Base-by-base conservation (phyloP, 768 basidiomycete species). In the Boletellus sp. region DNA sequence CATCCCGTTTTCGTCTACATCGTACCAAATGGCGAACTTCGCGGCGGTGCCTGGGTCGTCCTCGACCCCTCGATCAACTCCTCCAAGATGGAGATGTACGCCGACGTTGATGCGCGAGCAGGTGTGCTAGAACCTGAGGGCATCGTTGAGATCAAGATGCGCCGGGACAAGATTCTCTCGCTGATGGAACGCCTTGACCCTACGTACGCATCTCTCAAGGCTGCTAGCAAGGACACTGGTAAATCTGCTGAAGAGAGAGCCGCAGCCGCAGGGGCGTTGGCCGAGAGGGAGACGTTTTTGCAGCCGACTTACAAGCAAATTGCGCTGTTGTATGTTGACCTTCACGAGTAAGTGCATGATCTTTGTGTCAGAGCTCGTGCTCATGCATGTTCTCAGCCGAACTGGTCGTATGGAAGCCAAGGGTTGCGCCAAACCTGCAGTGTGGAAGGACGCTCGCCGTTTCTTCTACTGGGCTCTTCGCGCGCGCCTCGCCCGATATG, bases 61-160 rank as follows among this genome's bases (percentile, higher is more conserved):
- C 81, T 99, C 38, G 96, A 99, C 68, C 96, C 96, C 24, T 90
- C 91, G 16, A 98, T 99, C 77, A 98, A 98, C 72, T 75, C 85
- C 2, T 84, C 90, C 60, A 92, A 96, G 69, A 96, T 99, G 95
- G 89, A 96, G 73, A 98, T 99, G 95, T 98, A 94, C 62, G 95
- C 94, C 22, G 96, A 98, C 64, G 83, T 89, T 39, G 94, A 96
- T 8, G 83, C 96, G 19, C 87, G 96, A 48, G 96, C 94, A 39
- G 96, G 96, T 77, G 92, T 99, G 26, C 76, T 91, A 39, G 96
- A 99, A 67, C 90, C 96, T 2, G 96, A 98, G 72, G 96, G 96
- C 69, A 83, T 98, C 63, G 79, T 98, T 50, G 96, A 98, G 71
- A 95, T 96, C 76, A 95, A 94, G 79, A 83, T 98, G 83, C 87